Percentiles rank a stretch among this genome's conserved stretches.
phyloP scores from a whole-genome alignment of 116 monocot species.

The Trichopus zeylanicus region DNA sequence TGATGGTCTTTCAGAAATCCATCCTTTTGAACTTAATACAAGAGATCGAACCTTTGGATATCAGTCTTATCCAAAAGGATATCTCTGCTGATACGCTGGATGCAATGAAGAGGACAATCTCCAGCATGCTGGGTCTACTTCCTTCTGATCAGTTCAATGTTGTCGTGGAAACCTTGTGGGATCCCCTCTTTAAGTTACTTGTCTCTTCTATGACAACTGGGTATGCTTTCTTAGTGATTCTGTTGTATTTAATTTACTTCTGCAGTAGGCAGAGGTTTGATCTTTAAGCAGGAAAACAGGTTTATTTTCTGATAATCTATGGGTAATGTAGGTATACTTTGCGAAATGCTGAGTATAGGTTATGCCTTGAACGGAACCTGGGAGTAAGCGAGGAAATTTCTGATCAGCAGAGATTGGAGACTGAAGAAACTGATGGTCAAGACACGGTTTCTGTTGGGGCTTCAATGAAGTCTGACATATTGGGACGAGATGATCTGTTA shows the following conservation, averaged over 20 bases:
- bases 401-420: constrained; percentile 19
- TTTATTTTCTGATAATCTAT: background rate
- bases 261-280: background rate
- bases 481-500: constrained; percentile 14
- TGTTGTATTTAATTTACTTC: background rate
- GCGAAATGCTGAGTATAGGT: constrained; percentile 82
- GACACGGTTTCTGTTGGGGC: constrained; percentile 17
- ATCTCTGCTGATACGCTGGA: constrained; percentile 74
- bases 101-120: constrained; percentile 97
- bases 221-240: constrained; percentile 22
- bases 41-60: constrained; percentile 90
- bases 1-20: constrained; percentile 46
- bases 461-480: constrained; percentile 11
- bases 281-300: background rate
- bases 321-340: constrained; percentile 66
- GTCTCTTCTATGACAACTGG: constrained; percentile 93
- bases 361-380: constrained; percentile 68
- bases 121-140: constrained; percentile 85
- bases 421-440: constrained; percentile 13
- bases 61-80: constrained; percentile 79
- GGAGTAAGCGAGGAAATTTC: constrained; percentile 34
- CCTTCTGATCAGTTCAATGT: constrained; percentile 85
- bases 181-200: constrained; percentile 67
- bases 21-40: constrained; percentile 76
- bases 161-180: constrained; percentile 80